Base-by-base conservation (phyloP, 1,139 yeast species). In the Zygosaccharomyces sapae region DNA sequence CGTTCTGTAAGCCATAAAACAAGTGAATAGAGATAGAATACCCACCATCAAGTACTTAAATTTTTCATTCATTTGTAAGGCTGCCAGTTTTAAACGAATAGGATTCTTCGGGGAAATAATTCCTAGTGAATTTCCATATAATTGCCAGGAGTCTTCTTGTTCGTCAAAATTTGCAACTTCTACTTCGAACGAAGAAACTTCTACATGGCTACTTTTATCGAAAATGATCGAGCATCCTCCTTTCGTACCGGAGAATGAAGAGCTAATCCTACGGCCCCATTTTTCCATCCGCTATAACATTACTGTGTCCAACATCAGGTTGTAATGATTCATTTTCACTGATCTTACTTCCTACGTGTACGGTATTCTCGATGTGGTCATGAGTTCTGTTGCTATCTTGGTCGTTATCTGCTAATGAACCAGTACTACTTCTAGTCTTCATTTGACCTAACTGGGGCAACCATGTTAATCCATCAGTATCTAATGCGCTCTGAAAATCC, bases 21-120 rank as follows among this genome's bases (percentile, higher is more conserved):
- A 58, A 0, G 75, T 73, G 55, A 78, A 82, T 0, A 74, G 50
- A 1, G 75, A 30, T 9, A 79, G 58, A 1, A 78, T 49, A 0
- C 59, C 12, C 22, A 55, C 53, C 38, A 58, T 55, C 54, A 66
- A 10, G 61, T 65, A 46, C 55, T 58, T 62, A 33, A 65, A 63
- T 20, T 50, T 36, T 1, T 53, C 48, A n/a, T 57, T 52, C 9
- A 61, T 40, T 2, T 70, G 60, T 0, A 64, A 20, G 3, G 47
- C 35, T 5, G 70, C 69, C 33, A 74, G 52, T 10, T 45, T 46
- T 5, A 51, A 30, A 50, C 80, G 61, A 4, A 70, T 31, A 3
- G 43, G 49, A 25, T 70, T 71, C 6, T 54, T 49, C 1, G 76
- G 70, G 0, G 65, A 41, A 29, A 75, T 69, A 5, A 63, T 12